Evolutionary conservation across 352 stramenopile species (phyloP).

Genomic region (Globisporangium echinulatum): DNA sequence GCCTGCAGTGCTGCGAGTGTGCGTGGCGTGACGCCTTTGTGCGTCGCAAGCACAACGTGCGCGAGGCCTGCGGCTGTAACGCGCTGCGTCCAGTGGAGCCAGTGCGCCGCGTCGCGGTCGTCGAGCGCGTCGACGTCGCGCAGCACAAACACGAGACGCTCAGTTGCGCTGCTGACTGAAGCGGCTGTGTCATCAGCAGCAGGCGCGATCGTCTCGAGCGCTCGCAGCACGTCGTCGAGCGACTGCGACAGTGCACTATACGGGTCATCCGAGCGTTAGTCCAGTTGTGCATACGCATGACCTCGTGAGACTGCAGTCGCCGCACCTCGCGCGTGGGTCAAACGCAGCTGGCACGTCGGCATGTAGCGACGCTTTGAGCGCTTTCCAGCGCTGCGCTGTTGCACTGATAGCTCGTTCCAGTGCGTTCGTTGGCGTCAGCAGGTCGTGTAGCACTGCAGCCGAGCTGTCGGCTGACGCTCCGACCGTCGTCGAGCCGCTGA

Average conservation of each 20-base stretch:
- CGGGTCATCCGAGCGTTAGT: too few species aligned
- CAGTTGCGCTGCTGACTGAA: constrained; percentile 1
- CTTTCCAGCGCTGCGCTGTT: constrained; percentile 30
- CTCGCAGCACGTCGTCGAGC: constrained; percentile 1
- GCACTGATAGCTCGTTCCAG: constrained; percentile 19
- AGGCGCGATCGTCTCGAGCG: background rate
- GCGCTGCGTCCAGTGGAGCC: constrained; percentile 45
- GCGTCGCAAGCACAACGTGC: constrained; percentile 51
- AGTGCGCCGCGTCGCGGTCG: constrained; percentile 23
- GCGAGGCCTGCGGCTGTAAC: constrained; percentile 38
- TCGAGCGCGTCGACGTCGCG: constrained; percentile 42
- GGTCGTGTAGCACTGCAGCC: constrained; percentile 19
- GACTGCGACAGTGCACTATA: constrained; percentile 3
- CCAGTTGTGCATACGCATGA: background rate
- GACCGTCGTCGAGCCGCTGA: constrained; percentile 10
- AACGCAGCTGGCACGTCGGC: constrained; percentile 39
- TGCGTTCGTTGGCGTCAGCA: constrained; percentile 20
- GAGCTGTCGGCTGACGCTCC: constrained; percentile 25
- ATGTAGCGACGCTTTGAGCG: constrained; percentile 34
- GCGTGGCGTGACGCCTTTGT: constrained; percentile 30
- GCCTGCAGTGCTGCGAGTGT: constrained; percentile 34
- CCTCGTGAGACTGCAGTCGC: background rate
- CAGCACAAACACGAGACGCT: constrained; percentile 47
- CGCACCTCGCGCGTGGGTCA: constrained; percentile 20
- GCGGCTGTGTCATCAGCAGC: constrained; percentile 5